Conservation (phyloP, 257 asterid species). For the Dorcoceras hygrometricum region DNA sequence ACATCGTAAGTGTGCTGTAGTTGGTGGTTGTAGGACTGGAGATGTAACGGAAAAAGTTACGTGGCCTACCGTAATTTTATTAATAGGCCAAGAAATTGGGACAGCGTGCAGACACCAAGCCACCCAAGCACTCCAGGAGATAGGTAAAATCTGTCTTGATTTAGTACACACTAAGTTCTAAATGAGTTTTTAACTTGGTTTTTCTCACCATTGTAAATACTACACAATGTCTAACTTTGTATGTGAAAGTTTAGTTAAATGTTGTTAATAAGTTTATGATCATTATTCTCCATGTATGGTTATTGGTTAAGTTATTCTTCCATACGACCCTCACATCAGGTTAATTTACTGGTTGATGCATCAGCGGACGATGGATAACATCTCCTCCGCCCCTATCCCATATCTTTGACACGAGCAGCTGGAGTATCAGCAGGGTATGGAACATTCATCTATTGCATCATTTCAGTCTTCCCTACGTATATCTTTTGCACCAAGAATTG, state of each 20-base stretch:
- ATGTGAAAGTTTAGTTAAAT: neutral
- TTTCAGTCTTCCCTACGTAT: slow-evolving; percentile 20
- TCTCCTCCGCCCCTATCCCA: slow-evolving; percentile 69
- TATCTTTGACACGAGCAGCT: slow-evolving; percentile 61
- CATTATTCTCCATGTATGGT: slow-evolving; percentile 28
- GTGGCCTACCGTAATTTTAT: slow-evolving; percentile 83
- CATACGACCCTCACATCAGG: slow-evolving; percentile 85
- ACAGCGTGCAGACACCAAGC: slow-evolving; percentile 49
- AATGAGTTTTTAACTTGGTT: neutral
- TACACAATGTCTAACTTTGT: neutral
- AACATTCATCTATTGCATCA: slow-evolving; percentile 16
- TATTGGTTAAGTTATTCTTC: slow-evolving; percentile 54
- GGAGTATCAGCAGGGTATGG: slow-evolving; percentile 69
- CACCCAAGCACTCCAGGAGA: slow-evolving; percentile 82
- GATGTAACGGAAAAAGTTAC: slow-evolving; percentile 88
- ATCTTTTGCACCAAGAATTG: slow-evolving; percentile 20
- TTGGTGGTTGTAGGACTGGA: slow-evolving; percentile 71
- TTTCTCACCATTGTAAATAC: neutral
- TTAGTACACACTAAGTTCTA: slow-evolving; percentile 5
- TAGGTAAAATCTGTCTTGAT: slow-evolving; percentile 55
- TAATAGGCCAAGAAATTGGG: slow-evolving; percentile 84
- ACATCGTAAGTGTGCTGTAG: slow-evolving; percentile 23
- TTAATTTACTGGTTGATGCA: slow-evolving; percentile 95
- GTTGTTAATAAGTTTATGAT: slow-evolving; percentile 7
- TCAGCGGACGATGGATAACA: slow-evolving; percentile 89